A percentile compares a stretch with the other conserved stretches of the same genome.
Conservation (phyloP, 345 rosid species). For the Brassica rapa region DNA sequence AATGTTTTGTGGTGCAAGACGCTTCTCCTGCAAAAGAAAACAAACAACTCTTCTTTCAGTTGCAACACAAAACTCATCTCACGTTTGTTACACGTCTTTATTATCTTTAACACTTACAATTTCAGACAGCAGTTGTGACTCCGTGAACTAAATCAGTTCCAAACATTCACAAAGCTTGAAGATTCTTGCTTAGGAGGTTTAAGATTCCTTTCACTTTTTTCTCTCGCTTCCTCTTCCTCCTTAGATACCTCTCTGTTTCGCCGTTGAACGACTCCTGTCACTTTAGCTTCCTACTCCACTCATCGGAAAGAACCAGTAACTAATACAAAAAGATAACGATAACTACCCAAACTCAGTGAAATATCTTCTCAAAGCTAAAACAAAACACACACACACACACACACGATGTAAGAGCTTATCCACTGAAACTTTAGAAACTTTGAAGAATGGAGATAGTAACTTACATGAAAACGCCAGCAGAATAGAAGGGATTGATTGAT, state of each 20-base stretch:
- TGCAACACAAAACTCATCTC: neutral
- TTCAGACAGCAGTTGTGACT: conserved; percentile 75
- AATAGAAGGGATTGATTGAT: conserved; percentile 45
- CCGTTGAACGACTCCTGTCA: conserved; percentile 45
- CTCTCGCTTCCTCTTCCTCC: no score
- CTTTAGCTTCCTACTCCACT: conserved; percentile 71
- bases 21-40: conserved; percentile 66
- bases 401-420: neutral
- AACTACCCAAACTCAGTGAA: neutral
- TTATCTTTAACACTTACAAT: conserved; percentile 50
- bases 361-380: neutral
- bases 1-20: no score
- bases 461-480: conserved; percentile 42
- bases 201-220: no score
- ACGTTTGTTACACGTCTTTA: neutral
- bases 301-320: neutral
- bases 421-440: neutral
- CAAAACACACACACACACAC: neutral
- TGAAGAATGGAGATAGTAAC: neutral
- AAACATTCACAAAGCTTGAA: no score
- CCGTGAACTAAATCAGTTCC: conserved; percentile 44
- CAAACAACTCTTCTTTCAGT: conserved; percentile 23
- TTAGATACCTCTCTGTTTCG: no score
- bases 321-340: no score
- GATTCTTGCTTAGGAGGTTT: no score